phyloP scores from a whole-genome alignment of 2,329 filamentous ascomycete genomes.

The Aureobasidium melanogenum region DNA sequence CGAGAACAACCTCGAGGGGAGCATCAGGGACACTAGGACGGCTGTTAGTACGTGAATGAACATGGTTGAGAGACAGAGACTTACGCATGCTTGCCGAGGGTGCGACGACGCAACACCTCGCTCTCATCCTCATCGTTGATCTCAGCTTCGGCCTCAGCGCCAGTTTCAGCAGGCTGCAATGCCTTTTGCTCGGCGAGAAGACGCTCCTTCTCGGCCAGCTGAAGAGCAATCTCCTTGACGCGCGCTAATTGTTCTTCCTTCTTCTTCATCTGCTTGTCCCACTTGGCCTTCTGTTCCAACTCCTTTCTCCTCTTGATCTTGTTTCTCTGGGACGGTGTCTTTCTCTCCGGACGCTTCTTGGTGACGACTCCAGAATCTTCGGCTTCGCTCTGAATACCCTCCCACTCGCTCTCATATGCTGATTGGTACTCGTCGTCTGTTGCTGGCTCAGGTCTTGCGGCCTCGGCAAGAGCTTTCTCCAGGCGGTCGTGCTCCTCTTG shows the following conservation, averaged over 20 bases:
- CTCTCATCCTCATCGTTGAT: slow-evolving; percentile 22
- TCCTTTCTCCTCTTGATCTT: slow-evolving; percentile 82
- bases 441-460: slow-evolving; percentile 65
- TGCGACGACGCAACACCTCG: slow-evolving; percentile 53
- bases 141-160: slow-evolving; percentile 23
- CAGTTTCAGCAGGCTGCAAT: slow-evolving; percentile 16
- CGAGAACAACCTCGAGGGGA: slow-evolving; percentile 40
- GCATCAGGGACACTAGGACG: slow-evolving; percentile 57
- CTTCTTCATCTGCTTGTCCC: slow-evolving; percentile 66
- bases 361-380: slow-evolving; percentile 51
- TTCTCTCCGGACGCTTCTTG: slow-evolving; percentile 71
- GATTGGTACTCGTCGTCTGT: slow-evolving; percentile 74
- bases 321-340: slow-evolving; percentile 80
- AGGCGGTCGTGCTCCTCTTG: slow-evolving; percentile 58
- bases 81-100: slow-evolving; percentile 56
- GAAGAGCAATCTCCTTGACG: slow-evolving; percentile 61
- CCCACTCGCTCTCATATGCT: slow-evolving; percentile 80
- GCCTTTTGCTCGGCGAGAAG: slow-evolving; percentile 20
- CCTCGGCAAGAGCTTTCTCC: slow-evolving; percentile 64
- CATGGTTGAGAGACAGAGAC: slow-evolving; percentile 16
- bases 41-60: background rate
- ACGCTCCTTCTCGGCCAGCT: slow-evolving; percentile 47
- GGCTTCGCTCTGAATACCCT: slow-evolving; percentile 42
- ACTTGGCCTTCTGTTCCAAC: slow-evolving; percentile 66
- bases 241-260: slow-evolving; percentile 62